phyloP scores from a whole-genome alignment of 805 yeast genomes.

The Metschnikowia anglica region DNA sequence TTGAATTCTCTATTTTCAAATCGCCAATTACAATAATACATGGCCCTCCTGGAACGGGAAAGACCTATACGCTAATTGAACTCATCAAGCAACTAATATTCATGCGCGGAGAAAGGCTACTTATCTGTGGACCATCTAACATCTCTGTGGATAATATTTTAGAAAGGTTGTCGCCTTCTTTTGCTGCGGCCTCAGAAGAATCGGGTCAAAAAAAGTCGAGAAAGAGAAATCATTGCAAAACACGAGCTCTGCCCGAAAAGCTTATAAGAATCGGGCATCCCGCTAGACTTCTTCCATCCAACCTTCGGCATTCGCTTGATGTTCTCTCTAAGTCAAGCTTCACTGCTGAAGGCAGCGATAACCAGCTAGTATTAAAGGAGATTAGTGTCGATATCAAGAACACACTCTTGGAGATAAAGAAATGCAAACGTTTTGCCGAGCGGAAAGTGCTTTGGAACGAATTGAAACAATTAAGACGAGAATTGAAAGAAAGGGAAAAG shows the following conservation, averaged over 20 bases:
- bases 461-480: constrained; percentile 67
- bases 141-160: constrained; percentile 88
- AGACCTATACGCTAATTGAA: constrained; percentile 82
- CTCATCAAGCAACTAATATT: constrained; percentile 67
- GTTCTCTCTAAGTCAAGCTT: constrained; percentile 58
- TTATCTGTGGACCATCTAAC: constrained; percentile 94
- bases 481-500: constrained; percentile 63
- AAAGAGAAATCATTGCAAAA: constrained; percentile 15
- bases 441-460: constrained; percentile 66
- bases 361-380: constrained; percentile 55
- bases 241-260: constrained; percentile 33
- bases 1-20: constrained; percentile 55
- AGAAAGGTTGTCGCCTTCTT: constrained; percentile 57
- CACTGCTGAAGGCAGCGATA: constrained; percentile 39
- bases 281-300: constrained; percentile 67
- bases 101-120: constrained; percentile 48
- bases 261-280: constrained; percentile 93
- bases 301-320: constrained; percentile 73
- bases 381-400: constrained; percentile 68
- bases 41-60: constrained; percentile 84
- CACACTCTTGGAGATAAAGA: constrained; percentile 56
- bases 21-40: constrained; percentile 65
- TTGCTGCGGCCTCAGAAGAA: constrained; percentile 12
- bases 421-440: constrained; percentile 61
- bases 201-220: constrained; percentile 8